Evolutionary conservation across 2,329 filamentous ascomycete species (phyloP).

Genomic region (Daldinia sp.): DNA sequence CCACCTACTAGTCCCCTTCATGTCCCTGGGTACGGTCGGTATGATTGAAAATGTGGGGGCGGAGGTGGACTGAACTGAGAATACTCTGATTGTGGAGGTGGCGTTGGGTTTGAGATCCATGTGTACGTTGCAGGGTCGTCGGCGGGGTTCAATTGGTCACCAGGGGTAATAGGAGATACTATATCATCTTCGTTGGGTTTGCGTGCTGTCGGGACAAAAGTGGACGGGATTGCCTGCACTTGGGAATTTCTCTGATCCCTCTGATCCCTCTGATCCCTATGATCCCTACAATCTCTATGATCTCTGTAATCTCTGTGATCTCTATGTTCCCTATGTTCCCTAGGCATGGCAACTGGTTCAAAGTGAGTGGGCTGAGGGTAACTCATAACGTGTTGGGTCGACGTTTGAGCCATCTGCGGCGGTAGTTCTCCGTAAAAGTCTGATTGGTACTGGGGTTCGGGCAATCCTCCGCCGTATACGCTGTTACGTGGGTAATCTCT

Average conservation of each 20-base stretch:
- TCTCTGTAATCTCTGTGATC: not conserved
- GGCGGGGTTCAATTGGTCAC: slow-evolving; percentile 32
- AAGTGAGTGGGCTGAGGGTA: slow-evolving; percentile 31
- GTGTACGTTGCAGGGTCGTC: slow-evolving; percentile 38
- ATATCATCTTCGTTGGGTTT: slow-evolving; percentile 40
- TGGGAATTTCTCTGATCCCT: slow-evolving; percentile 8
- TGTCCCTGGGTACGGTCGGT: slow-evolving; percentile 47
- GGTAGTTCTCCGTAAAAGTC: slow-evolving; percentile 50
- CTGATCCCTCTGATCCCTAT: not conserved
- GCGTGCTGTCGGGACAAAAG: slow-evolving; percentile 23
- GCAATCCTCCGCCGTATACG: slow-evolving; percentile 44
- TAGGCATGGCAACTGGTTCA: slow-evolving; percentile 26
- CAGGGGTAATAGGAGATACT: slow-evolving; percentile 39
- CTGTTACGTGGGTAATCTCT: slow-evolving; percentile 40
- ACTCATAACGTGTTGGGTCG: slow-evolving; percentile 27
- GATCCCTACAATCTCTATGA: not conserved
- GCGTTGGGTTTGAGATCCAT: slow-evolving; percentile 42
- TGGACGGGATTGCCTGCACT: slow-evolving; percentile 17
- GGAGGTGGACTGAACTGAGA: slow-evolving; percentile 48
- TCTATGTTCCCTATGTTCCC: not conserved
- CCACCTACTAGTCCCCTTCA: slow-evolving; percentile 8
- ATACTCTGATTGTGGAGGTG: slow-evolving; percentile 44
- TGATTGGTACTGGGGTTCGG: slow-evolving; percentile 48
- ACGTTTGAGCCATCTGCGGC: slow-evolving; percentile 45
- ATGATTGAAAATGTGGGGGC: slow-evolving; percentile 48